These are phyloP conservation scores for Microdochium trichocladiopsis DNA, from an alignment of 2,329 filamentous ascomycete genomes.

Conservation along the genomic window DNA sequence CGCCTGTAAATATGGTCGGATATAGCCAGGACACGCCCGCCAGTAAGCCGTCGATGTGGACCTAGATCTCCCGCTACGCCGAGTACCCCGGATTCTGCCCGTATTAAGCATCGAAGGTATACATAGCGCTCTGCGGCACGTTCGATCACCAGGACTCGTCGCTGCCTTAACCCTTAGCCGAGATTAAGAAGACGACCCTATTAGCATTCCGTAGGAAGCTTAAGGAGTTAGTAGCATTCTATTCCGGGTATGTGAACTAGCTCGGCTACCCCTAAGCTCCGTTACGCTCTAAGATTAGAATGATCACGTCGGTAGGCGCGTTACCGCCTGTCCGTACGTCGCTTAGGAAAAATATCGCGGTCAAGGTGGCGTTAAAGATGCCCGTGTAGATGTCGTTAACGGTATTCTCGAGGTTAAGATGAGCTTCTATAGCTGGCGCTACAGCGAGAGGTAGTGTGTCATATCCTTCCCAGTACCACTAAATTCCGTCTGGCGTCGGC, in stretches of 20 bases:
- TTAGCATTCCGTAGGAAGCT: constrained; percentile 57
- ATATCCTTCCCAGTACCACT: constrained; percentile 75
- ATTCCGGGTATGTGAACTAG: constrained; percentile 58
- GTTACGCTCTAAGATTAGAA: constrained; percentile 56
- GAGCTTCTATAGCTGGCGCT: constrained; percentile 61
- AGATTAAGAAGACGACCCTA: constrained; percentile 68
- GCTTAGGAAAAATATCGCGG: constrained; percentile 61
- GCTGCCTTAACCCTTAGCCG: constrained; percentile 65
- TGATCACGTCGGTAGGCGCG: constrained; percentile 54
- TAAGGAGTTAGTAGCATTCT: constrained; percentile 52
- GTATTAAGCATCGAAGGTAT: constrained; percentile 49
- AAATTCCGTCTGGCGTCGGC: constrained; percentile 60
- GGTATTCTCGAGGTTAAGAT: constrained; percentile 77
- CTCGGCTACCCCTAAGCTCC: constrained; percentile 47
- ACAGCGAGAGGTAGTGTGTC: constrained; percentile 62
- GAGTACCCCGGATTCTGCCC: constrained; percentile 59
- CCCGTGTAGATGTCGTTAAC: constrained; percentile 67
- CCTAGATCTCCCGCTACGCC: constrained; percentile 71
- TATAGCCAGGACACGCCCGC: constrained; percentile 78
- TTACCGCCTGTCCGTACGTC: constrained; percentile 29
- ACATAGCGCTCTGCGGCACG: constrained; percentile 53
- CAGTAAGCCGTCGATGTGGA: constrained; percentile 64
- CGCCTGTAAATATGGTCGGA: constrained; percentile 76
- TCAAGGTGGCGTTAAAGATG: constrained; percentile 65
- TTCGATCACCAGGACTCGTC: constrained; percentile 89